Percentiles rank a stretch among this genome's conserved stretches.
Conservation (phyloP, 441 rosid species). For the Populus hybrid region DNA sequence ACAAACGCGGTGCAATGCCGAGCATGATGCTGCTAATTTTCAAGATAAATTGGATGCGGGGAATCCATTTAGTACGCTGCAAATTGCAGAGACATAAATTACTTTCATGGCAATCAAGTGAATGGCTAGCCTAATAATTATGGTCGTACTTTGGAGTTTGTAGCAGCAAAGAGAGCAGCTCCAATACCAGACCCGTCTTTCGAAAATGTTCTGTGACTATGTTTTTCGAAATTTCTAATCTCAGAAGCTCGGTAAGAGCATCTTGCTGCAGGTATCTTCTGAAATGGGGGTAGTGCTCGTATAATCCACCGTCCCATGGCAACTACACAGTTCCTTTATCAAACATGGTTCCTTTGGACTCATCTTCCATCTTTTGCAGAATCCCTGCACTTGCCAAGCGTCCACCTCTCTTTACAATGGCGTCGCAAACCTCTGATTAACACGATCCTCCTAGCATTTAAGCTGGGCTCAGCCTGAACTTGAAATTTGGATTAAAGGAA, state of each 20-base stretch:
- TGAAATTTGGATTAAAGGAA: not conserved
- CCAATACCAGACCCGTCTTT: no score
- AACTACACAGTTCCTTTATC: slow-evolving; percentile 67
- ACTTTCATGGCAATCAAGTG: no score
- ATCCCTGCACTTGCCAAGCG: slow-evolving; percentile 87
- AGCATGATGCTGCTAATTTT: not conserved
- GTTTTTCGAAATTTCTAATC: no score
- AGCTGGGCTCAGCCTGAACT: slow-evolving; percentile 51
- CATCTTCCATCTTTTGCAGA: slow-evolving; percentile 72
- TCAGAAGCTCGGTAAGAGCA: no score
- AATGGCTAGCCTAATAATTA: no score
- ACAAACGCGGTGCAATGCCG: no score
- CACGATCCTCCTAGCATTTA: slow-evolving; percentile 46
- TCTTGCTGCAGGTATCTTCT: slow-evolving; percentile 50
- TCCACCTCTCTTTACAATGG: slow-evolving; percentile 72
- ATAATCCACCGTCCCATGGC: slow-evolving; percentile 82
- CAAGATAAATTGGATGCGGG: not conserved
- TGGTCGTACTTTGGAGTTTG: no score
- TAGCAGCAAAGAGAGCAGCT: no score
- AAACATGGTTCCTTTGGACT: slow-evolving; percentile 47
- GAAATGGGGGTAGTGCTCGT: slow-evolving; percentile 68
- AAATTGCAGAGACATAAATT: no score
- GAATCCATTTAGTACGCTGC: no score
- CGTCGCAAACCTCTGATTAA: slow-evolving; percentile 52
- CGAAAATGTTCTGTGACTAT: no score